Base-by-base conservation (phyloP, 768 basidiomycete species). In the Trametes sanguinea region DNA sequence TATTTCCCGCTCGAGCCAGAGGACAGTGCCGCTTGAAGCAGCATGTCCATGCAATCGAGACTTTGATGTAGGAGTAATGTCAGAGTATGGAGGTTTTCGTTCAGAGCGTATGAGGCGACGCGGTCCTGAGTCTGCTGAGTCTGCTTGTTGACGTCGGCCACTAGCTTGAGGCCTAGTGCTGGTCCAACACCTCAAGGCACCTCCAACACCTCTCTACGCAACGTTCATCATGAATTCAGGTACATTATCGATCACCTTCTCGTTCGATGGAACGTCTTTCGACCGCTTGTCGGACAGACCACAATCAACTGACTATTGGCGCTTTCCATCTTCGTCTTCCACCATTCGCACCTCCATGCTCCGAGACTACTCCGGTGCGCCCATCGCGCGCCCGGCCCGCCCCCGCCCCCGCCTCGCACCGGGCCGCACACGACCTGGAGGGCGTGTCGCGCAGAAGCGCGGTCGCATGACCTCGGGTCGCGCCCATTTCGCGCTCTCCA, bases 1-100 rank as follows among this genome's bases (percentile, higher is more conserved):
- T 88, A 88, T 73, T 90, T 89, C 67, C 87, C 88, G 10, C 71
- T 66, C 4, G 62, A 63, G 1, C 10, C 27, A 37, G 48, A 37
- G n/a, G 47, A 22, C 3, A 16, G n/a, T 7, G 17, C 14, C 29
- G 5, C 22, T n/a, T 42, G 35, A 51, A 27, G 2, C 10, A n/a
- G 46, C 14, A 27, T 37, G 17, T 43, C 4, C 5, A 43, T 8
- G 42, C 39, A 43, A 43, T 4, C 42, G 14, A 11, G 35, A 37
- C 11, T 37, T 11, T 37, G 35, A 37, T 37, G 42, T 43, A 43
- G 42, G 42, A 43, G 1, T 43, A 43, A 22, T 22, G 22, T 22
- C 22, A 22, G 22, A 22, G 22, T 22, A 22, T 22, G 22, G 22
- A 1, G 22, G 1, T 1, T 22, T 22, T 22, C 22, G 22, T 22